Conservation (phyloP, 768 basidiomycete species). For the Macrocybe gigantea region DNA sequence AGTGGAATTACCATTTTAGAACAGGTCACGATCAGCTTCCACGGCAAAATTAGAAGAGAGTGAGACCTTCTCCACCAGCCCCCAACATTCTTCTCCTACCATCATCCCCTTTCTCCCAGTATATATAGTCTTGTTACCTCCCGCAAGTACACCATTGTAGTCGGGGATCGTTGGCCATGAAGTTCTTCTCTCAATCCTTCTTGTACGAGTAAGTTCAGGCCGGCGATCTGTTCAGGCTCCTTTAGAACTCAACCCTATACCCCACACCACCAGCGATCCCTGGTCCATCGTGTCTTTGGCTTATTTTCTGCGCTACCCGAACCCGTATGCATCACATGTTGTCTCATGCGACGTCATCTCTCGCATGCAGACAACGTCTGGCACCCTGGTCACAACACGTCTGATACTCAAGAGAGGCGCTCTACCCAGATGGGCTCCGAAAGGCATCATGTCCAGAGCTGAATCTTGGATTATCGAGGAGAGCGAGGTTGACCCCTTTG, state of each 20-base stretch:
- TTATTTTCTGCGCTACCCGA: constrained; percentile 93
- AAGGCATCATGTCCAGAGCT: constrained; percentile 74
- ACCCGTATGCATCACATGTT: constrained; percentile 91
- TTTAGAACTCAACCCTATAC: neutral
- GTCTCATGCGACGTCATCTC: constrained; percentile 94
- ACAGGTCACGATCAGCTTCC: neutral
- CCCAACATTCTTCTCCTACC: no score
- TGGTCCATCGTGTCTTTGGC: constrained; percentile 91
- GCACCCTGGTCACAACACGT: constrained; percentile 78
- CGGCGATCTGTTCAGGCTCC: neutral
- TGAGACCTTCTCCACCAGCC: no score
- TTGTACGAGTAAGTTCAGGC: constrained; percentile 41
- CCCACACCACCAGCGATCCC: constrained; percentile 59
- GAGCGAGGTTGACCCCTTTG: constrained; percentile 86
- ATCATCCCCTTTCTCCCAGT: constrained; percentile 1
- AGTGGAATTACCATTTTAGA: neutral
- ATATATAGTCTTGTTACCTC: no score
- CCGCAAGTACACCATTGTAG: neutral
- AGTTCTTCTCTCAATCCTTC: constrained; percentile 52
- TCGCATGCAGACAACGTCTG: constrained; percentile 64
- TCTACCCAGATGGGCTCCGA: constrained; percentile 88
- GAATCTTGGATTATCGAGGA: constrained; percentile 96
- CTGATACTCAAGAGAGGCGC: constrained; percentile 90
- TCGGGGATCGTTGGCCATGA: constrained; percentile 38
- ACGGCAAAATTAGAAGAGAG: no score